Evolutionary conservation across 2,329 filamentous ascomycete genomes (phyloP), one percentile per base, ranked within the genome.

Genomic region (Neonectria coccinea): DNA sequence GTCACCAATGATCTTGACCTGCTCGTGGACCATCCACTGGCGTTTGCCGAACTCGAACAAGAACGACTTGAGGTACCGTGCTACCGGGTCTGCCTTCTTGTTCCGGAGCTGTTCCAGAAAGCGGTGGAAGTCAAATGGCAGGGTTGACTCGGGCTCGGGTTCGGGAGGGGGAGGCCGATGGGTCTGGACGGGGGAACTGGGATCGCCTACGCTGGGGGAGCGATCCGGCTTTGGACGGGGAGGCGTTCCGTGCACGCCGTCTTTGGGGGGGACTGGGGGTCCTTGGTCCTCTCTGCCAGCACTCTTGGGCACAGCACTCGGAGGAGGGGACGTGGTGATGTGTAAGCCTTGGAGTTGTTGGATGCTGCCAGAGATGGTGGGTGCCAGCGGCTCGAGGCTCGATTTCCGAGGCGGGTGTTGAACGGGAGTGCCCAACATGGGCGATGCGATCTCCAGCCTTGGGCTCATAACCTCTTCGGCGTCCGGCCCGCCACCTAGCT

Each of bases 11-110:
- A 99, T 98, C 81, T 99, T 99, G 77, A 98, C 96, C 79, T 99
- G 96, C 80, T 99, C 96, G 77, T 99, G 96, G 7, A 97, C 96
- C 92, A 97, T 97, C 96, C 96, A 99, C 79, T 98, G 96, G 71
- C 94, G 93, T 82, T 98, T 99, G 39, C 90, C 93, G 79, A 99
- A 99, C 78, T 99, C 97, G 53, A 89, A 89, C 31, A 99, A 82
- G 74, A 99, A 99, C 0, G 96, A 98, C 69, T 97, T 92, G 50
- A 99, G 85, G 75, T 97, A 99, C 68, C 95, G 92, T 5, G 97
- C 97, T 2, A 99, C 95, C 1, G 97, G 96, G 74, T 99, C 97
- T n/a, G 96, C 97, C 62, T 97, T 97, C 70, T 95, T 93, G 80
- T 99, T 96, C 65, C 96, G 91, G 33, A 99, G 84, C 79, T 99